Base-by-base conservation (phyloP, 768 basidiomycete species). In the Termitomyces heimii region DNA sequence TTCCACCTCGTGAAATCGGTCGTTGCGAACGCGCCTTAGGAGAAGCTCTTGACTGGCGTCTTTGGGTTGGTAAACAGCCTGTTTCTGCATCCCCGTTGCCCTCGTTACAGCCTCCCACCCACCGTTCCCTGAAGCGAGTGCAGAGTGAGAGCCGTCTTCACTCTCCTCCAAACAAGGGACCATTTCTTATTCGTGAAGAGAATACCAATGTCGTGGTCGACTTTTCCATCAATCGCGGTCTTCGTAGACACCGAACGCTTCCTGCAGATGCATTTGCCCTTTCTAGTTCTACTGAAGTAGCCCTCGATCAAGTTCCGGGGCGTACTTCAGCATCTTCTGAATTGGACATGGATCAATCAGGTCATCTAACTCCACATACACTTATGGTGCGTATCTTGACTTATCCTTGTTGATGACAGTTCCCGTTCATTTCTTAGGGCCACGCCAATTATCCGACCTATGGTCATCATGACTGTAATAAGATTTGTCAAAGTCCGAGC, bases 1-100 rank as follows among this genome's bases (percentile, higher is more conserved):
- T 98, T 2, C 83, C 87, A 0, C 84, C 92, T 5, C 75, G 84
- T 42, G 94, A 98, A 75, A 89, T 98, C 52, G 86, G 91, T 39
- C 82, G 85, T 18, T 94, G 92, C 66, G 95, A 98, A 71, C 84
- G 90, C 24, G 90, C 89, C 0, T 82, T 98, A 42, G 90, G 93
- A 24, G 84, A 86, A 67, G 86, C 92, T 9, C 81, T 96, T 20
- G 86, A 86, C 59, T 96, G 92, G 91, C 82, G 90, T n/a, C 82
- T 95, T 24, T 94, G 92, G 92, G 91, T 95, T 40, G 92, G 92
- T 55, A 92, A 92, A 71, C 73, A 76, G 55, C 65, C 79, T 46
- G 53, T 63, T 14, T 40, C 68, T 20, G 45, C 66, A 34, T 56
- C 67, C 14, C 48, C 68, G 22, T 45, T 68, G 44, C 14, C 68